Base-by-base conservation (phyloP, 2,329 filamentous ascomycete genomes). In the Phyllosticta citriasiana region DNA sequence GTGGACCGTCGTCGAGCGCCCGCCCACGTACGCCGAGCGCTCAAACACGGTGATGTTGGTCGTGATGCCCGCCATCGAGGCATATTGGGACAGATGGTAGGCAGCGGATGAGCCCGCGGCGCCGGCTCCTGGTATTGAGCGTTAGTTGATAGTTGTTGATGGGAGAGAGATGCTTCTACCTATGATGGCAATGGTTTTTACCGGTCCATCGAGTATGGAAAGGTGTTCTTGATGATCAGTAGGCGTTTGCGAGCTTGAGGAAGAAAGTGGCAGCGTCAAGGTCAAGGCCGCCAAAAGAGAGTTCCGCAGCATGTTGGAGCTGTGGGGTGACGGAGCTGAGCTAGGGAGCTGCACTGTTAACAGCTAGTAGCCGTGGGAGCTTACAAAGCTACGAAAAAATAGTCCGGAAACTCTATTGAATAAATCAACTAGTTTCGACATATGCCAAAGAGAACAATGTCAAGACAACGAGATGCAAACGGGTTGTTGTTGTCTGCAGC, bases 31-130 rank as follows among this genome's bases (percentile, higher is more conserved):
- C 33, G 78, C 73, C 16, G 84, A 85, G 66, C 87, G 88, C 70
- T 99, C 94, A 72, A 93, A 97, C 27, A 99, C 79, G 24, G 91
- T 96, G 67, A 97, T 87, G 66, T 96, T 88, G 62, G 93, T 71
- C 1, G 80, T 76, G 19, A 88, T 73, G n/a, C 80, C 72, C 25
- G 77, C 78, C 62, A 83, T 75, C 3, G 82, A 75, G 24, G 89
- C 88, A 72, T 86, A 92, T 68, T 87, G 84, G 50, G 82, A 81
- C 55, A 99, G 79, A 69, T 93, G 85, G 73, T 94, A 96, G 0
- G 94, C 92, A 2, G 91, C 80, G 1, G 92, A 96, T 4, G 94
- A 85, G 30, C 94, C 94, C 30, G 85, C 93, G 53, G 94, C 87
- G 55, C 94, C 94, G 66, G 93, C 93, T 64, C 94, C 93, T 96